phyloP scores from a whole-genome alignment of 148 eudicot genomes.

The Amaranthus hypochondriacus region DNA sequence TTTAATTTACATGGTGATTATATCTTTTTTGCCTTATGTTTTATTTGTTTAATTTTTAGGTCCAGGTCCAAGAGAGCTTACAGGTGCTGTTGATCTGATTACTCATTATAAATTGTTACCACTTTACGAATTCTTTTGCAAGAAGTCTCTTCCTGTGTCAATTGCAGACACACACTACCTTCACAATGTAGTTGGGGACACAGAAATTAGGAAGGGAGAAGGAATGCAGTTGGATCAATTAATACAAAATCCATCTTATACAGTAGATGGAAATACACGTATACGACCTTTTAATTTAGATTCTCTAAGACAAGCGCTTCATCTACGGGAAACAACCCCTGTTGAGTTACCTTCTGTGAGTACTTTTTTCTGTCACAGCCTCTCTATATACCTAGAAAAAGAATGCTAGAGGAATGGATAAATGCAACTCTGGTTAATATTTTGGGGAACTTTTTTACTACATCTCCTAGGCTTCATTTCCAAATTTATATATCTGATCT shows the following conservation, averaged over 20 bases:
- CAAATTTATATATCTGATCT: neutral
- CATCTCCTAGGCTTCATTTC: neutral
- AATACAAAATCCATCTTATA: slow-evolving; percentile 50
- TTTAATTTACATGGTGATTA: too few species aligned
- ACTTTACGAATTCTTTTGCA: slow-evolving; percentile 94
- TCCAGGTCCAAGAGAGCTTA: slow-evolving; percentile 89
- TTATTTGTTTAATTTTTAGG: slow-evolving; percentile 10
- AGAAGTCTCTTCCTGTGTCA: slow-evolving; percentile 84
- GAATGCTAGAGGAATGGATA: neutral
- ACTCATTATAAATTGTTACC: slow-evolving; percentile 80
- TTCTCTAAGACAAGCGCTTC: slow-evolving; percentile 74
- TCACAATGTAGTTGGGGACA: slow-evolving; percentile 91
- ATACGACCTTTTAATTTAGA: slow-evolving; percentile 79
- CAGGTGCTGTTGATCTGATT: slow-evolving; percentile 93
- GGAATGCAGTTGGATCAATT: slow-evolving; percentile 95
- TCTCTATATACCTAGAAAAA: neutral
- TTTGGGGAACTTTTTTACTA: neutral
- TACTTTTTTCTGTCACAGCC: neutral
- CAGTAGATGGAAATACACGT: slow-evolving; percentile 52
- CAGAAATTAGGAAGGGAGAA: slow-evolving; percentile 91
- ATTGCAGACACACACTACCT: slow-evolving; percentile 90
- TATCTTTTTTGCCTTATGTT: neutral
- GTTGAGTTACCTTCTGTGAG: slow-evolving; percentile 80
- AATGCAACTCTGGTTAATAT: neutral
- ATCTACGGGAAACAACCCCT: slow-evolving; percentile 64